Evolutionary conservation across 768 basidiomycete genomes (phyloP).

Genomic region (Serendipita indica): DNA sequence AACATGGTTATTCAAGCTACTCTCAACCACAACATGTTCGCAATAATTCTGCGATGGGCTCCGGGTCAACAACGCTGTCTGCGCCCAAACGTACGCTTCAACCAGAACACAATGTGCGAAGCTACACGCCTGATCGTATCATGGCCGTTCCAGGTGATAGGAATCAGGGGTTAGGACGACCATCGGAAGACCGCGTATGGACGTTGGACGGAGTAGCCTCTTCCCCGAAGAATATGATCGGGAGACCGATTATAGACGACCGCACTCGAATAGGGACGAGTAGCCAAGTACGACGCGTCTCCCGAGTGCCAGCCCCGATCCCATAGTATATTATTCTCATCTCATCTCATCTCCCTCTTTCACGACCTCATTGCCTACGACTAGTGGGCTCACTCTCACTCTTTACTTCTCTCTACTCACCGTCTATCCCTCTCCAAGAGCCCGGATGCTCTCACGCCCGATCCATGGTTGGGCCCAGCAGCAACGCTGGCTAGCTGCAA

Average conservation of each 20-base stretch:
- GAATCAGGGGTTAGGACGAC: not conserved
- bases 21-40: not conserved
- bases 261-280: not conserved
- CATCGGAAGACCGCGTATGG: not conserved
- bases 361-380: too few species aligned
- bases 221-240: not conserved
- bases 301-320: not conserved
- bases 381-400: too few species aligned
- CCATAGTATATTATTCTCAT: not conserved
- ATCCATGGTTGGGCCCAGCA: too few species aligned
- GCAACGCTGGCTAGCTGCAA: too few species aligned
- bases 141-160: not conserved
- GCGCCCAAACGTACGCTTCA: not conserved
- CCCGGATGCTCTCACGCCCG: too few species aligned
- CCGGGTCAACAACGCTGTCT: not conserved
- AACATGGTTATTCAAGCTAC: not conserved
- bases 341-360: not conserved
- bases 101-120: not conserved
- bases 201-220: not conserved
- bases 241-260: slow-evolving; percentile 5
- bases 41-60: not conserved
- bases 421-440: too few species aligned
- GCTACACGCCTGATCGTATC: not conserved
- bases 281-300: not conserved
- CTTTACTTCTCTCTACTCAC: too few species aligned